Percentiles rank a stretch among this genome's conserved stretches.
These are phyloP conservation scores for Pseudogymnoascus sp. DNA, from an alignment of 2,329 filamentous ascomycete species.

Conservation along the genomic window DNA sequence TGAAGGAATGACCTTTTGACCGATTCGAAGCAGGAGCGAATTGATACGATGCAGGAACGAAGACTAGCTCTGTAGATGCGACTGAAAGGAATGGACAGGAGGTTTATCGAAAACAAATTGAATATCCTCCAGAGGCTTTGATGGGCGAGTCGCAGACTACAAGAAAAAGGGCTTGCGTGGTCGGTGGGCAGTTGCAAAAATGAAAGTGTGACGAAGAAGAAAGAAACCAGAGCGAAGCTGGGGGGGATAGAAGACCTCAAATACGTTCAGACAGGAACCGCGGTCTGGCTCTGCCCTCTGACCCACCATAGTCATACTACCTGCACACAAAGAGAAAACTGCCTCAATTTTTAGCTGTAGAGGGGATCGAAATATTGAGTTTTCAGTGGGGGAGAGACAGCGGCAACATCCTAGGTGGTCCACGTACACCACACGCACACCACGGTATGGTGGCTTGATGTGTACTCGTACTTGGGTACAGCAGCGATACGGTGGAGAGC, in stretches of 20 bases:
- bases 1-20: background rate
- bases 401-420: background rate
- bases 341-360: background rate
- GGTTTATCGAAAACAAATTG: conserved; percentile 1
- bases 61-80: conserved; percentile 3
- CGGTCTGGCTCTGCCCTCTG: conserved; percentile 3
- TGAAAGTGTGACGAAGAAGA: conserved; percentile 4
- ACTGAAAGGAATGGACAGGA: conserved; percentile 8
- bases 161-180: conserved; percentile 7
- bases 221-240: background rate
- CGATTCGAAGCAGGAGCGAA: background rate
- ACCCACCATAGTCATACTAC: background rate
- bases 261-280: background rate
- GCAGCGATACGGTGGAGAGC: background rate
- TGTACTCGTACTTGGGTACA: background rate
- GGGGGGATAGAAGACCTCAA: background rate
- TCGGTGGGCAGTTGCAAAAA: conserved; percentile 3
- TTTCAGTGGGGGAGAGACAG: conserved; percentile 1
- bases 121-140: conserved; percentile 7
- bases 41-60: background rate
- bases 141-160: conserved; percentile 4
- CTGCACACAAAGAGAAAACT: background rate
- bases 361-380: background rate
- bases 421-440: background rate
- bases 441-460: background rate